Evolutionary conservation across 257 asterid genomes (phyloP).

Genomic region (Mentha longifolia): DNA sequence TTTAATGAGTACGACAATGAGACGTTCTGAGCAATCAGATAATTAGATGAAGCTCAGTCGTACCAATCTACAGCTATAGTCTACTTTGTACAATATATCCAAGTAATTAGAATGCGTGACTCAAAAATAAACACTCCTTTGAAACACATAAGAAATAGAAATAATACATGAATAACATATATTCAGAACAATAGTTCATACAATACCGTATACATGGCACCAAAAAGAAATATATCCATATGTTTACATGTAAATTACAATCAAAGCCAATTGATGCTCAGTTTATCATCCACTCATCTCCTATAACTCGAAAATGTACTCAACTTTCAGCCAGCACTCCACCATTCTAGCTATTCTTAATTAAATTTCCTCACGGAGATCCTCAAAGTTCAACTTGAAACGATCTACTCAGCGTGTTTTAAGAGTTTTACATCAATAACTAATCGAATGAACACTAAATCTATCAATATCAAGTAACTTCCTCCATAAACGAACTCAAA

Average conservation of each 20-base stretch:
- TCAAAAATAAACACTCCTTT: background rate
- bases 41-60: background rate
- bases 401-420: background rate
- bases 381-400: background rate
- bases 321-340: background rate
- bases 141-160: slow-evolving; percentile 10
- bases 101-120: no score
- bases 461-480: background rate
- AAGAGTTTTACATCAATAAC: no score
- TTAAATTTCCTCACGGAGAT: background rate
- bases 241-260: background rate
- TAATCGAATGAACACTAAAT: no score
- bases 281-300: background rate
- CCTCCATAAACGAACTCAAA: background rate
- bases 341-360: background rate
- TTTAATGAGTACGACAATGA: background rate
- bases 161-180: background rate
- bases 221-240: background rate
- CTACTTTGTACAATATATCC: background rate
- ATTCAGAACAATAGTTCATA: background rate
- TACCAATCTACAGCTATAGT: background rate
- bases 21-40: background rate
- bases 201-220: no score
- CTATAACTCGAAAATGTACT: background rate
- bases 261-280: background rate